Percentiles rank a stretch among this genome's conserved stretches.
These are phyloP conservation scores for Achaetomium macrosporum DNA, from an alignment of 2,329 filamentous ascomycete genomes.

Conservation along the genomic window DNA sequence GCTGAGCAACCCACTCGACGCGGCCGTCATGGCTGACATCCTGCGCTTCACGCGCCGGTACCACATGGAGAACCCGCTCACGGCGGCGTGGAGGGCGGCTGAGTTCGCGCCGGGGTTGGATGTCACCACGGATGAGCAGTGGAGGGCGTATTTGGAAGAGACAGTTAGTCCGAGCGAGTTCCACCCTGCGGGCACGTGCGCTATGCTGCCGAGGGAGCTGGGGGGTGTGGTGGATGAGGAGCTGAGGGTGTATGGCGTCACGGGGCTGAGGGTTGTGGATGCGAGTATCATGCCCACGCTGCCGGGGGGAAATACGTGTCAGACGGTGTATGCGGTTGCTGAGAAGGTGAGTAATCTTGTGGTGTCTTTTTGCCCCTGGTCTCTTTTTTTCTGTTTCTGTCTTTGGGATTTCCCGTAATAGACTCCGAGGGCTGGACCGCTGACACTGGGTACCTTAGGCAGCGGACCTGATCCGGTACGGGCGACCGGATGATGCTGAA, in stretches of 20 bases:
- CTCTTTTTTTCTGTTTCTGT: background rate
- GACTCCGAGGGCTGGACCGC: background rate
- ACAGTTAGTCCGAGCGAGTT: conserved; percentile 22
- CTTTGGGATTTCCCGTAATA: background rate
- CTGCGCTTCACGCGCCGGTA: conserved; percentile 32
- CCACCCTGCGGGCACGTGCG: conserved; percentile 28
- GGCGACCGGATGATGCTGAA: too few relatives aligned
- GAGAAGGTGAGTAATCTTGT: conserved; percentile 19
- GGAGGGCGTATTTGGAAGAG: conserved; percentile 16
- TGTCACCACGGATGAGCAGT: conserved; percentile 30
- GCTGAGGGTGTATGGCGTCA: conserved; percentile 22
- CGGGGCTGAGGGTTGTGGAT: conserved; percentile 22
- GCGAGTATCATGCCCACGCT: conserved; percentile 19
- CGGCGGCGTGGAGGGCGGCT: conserved; percentile 29
- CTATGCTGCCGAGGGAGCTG: conserved; percentile 24
- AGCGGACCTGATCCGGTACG: background rate
- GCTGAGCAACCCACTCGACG: conserved; percentile 45
- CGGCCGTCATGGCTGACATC: conserved; percentile 39
- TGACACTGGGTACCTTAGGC: background rate
- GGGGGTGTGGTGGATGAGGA: conserved; percentile 24
- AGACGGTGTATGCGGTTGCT: conserved; percentile 23
- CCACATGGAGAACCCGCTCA: conserved; percentile 26
- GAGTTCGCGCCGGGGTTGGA: conserved; percentile 33
- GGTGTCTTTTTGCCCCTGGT: background rate
- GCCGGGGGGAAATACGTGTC: conserved; percentile 21